Evolutionary conservation across 2,329 filamentous ascomycete genomes (phyloP), one percentile per base, ranked within the genome.

Genomic region (Phyllosticta citriasiana): DNA sequence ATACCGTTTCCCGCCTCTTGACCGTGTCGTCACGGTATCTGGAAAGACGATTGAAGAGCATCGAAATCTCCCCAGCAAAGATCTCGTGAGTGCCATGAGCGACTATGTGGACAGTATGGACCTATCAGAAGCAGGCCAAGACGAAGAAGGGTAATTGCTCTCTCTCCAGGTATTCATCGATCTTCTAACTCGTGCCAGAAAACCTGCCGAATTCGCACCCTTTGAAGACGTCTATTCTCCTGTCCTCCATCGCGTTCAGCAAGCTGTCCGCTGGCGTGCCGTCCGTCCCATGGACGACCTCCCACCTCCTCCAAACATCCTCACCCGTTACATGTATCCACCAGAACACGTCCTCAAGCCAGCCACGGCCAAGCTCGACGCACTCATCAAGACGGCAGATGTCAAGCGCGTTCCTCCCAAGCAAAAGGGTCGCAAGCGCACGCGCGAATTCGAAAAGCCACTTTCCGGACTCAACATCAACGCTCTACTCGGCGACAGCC

Each of bases 81-180:
- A 89, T 33, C 80, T 99, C 25, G 81, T 84, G 59, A 77, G 87
- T 56, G 88, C 91, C 1, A 97, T 99, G 92, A 88, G 86, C 71
- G 85, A 90, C 65, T 97, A 93, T 67, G 91, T 99, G 7, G 91
- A 97, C 71, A 85, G 84, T 7, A 96, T 99, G 93, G 92, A 97
- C 68, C 78, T 99, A 2, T 88, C 87, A 1, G 80, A 73, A 0
- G 85, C 87, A 68, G 87, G 81, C 9, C 82, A 79, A 54, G 88
- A 96, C 67, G 89, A 94, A 54, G 89, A 87, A 84, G 59, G 59
- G 59, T 61, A 57, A 57, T 24, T 89, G 24, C 12, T 27, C 54
- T 27, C 14, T 47, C 4, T 16, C 53, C 16, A 54, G 25, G 8
- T 16, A 16, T 54, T 24, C 6, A 4, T 19, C 4, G 40, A 47